Base-by-base conservation (phyloP, 75 land plant species). In the Cupressus sempervirens region DNA sequence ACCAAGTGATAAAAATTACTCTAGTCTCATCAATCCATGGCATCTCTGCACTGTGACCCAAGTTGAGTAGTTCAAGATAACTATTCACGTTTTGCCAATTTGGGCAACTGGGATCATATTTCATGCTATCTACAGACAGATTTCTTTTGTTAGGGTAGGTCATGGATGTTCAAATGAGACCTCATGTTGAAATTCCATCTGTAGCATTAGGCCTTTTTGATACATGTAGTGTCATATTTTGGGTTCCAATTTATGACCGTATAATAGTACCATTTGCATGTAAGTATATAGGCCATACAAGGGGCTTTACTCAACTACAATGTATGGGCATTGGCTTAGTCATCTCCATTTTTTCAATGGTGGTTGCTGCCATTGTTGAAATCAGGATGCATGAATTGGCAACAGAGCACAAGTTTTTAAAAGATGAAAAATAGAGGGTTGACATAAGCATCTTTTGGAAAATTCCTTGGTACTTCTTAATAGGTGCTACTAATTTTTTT, bases 271-370 rank as follows among this genome's bases (percentile, higher is more conserved):
- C 89, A 23, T 0, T 88, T 29, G 90, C 85, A 36, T 80, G 89
- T 12, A 85, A 70, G 29, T 84, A 82, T 82, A 87, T 90, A 23
- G 79, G 86, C 29, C 76, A 90, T 70, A 90, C 23, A n/a, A 80
- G 86, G 11, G 93, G 92, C 12, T 79, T 94, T 48, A 85, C 96
- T 0, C 86, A 91, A 87, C 88, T 94, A 30, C 95, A 94, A 50
- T 81, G 95, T 68, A 92, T 94, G 65, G 95, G 93, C 1, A 90
- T 91, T 84, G 95, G 95, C 11, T 46, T 90, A 18, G 50, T 87
- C 12, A 52, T 94, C 18, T 88, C 90, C 6, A 86, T 91, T 20
- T n/a, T 89, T 14, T 72, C 91, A 0, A 91, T 94, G 94, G 75
- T 88, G 0, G 88, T 82, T 10, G 94, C 94, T 29, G 95, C 91